Base-by-base conservation (phyloP, 805 yeast species). In the Saturnispora hagleri region DNA sequence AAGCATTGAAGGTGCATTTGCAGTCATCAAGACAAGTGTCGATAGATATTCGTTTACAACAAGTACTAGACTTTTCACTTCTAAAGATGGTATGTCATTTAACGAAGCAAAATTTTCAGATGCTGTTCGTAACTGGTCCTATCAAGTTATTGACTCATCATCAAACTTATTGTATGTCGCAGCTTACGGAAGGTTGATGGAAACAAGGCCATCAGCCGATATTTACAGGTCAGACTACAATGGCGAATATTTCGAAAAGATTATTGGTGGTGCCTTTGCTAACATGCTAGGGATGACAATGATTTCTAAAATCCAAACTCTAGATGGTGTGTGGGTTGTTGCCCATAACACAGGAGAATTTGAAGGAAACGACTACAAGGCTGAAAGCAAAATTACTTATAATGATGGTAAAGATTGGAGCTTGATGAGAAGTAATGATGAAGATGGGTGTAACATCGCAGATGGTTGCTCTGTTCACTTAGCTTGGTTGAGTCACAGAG, bases 261-360 rank as follows among this genome's bases (percentile, higher is more conserved):
- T 63, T 9, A 60, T 79, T 31, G 73, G 72, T 10, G 64, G 71
- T 36, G 69, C 75, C 12, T 61, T 68, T 43, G 71, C 70, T 22
- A 65, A 67, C 41, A 51, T 57, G 13, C 56, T 65, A 20, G 79
- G 77, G 8, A 63, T 71, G 44, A 68, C 73, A 26, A 62, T 66
- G 18, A 62, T 76, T 18, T 70, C 70, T 36, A 75, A 74, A 55
- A 70, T 81, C 18, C 71, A 74, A 53, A 72, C 70, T 18, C 70
- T 81, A 27, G 86, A 82, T 53, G 90, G 89, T 9, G 74, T 79
- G 15, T 76, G 85, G 76, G 60, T 84, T 46, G 75, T 80, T 26
- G 65, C 72, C 6, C 55, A 53, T 9, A 52, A 53, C 41, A 58
- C 49, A 6, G 59, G 57, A 6, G 18, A 50, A 5, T 53, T 51